Evolutionary conservation across 2,329 filamentous ascomycete genomes (phyloP), one percentile per base, ranked within the genome.

Genomic region (Diaporthe ampelina): DNA sequence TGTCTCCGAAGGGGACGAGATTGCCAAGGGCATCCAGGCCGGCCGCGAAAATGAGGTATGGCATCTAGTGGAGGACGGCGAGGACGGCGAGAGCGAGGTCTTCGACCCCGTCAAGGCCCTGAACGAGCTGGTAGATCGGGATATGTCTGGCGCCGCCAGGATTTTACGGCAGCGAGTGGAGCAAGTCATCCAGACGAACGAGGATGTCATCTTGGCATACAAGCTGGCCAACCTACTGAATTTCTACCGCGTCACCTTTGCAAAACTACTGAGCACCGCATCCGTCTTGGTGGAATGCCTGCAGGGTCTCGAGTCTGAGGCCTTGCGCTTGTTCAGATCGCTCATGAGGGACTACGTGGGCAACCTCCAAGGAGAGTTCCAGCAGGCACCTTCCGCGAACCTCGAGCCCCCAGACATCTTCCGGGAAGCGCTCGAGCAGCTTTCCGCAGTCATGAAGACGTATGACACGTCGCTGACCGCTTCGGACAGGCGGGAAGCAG

Each of bases 91-190:
- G 37, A 79, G 84, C 9, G 84, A 85, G 17, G 85, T 88, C 7
- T 98, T 97, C 80, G 94, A 98, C 81, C 93, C 95, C 0, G 88
- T 92, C 40, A 94, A 93, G 81, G 94, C 95, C 1, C 86, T 98
- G 26, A 94, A 94, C 77, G 92, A 97, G 76, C 88, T 99, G 3
- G 94, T 98, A 35, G 95, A 96, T 80, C 92, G 95, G 50, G 94
- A 97, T 79, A 88, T 98, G 61, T 91, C 91, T 3, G 94, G 94
- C 0, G 95, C 96, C 5, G 91, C 93, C 50, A 91, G 94, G 29
- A 91, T 95, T n/a, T 84, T 98, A n/a, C 92, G 94, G 35, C 95
- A 98, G 82, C 90, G 96, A 43, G 91, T 97, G 70, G 95, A 98
- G 82, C 94, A 98, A 79, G 94, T 97, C 26, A 93, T 98, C 21